Conservation (phyloP, 2,329 filamentous ascomycete species). For the Cladosporium sp. region DNA sequence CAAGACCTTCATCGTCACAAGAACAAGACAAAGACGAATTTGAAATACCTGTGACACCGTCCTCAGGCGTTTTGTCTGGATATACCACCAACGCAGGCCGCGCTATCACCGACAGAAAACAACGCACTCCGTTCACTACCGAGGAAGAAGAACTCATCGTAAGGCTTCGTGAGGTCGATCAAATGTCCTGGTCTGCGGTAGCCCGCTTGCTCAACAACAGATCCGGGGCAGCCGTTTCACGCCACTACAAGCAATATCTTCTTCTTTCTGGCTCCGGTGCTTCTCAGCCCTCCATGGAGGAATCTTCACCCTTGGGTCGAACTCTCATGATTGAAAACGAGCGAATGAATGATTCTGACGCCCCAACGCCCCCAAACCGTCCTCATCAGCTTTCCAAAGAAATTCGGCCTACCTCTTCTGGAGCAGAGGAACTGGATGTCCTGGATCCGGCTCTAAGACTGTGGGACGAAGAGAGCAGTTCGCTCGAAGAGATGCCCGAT, state of each 20-base stretch:
- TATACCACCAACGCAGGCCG: constrained; percentile 21
- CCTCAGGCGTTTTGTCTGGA: not conserved
- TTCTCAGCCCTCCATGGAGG: not conserved
- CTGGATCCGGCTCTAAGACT: too few species aligned
- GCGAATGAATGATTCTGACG: constrained; percentile 3
- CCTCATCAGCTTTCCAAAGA: not conserved
- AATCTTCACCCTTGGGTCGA: not conserved
- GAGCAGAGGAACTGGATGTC: too few species aligned
- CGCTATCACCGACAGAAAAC: constrained; percentile 3
- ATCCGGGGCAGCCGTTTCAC: constrained; percentile 20
- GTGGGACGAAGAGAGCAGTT: too few species aligned
- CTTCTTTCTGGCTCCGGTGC: constrained; percentile 2
- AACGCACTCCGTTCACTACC: constrained; percentile 12
- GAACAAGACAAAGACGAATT: constrained; percentile 1
- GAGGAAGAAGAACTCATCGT: constrained; percentile 33
- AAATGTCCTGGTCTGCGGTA: constrained; percentile 33
- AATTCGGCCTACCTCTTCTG: too few species aligned
- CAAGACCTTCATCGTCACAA: too few species aligned
- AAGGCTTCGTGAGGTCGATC: constrained; percentile 38
- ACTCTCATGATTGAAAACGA: not conserved
- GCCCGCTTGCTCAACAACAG: constrained; percentile 30
- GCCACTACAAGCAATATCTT: constrained; percentile 17
- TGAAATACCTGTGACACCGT: constrained; percentile 2
- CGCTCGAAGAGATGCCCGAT: too few species aligned
- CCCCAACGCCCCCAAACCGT: not conserved